Percentiles rank a stretch among this genome's conserved stretches.
These are phyloP conservation scores for Ophiostoma sp. DNA, from an alignment of 2,329 filamentous ascomycete species.

Conservation along the genomic window DNA sequence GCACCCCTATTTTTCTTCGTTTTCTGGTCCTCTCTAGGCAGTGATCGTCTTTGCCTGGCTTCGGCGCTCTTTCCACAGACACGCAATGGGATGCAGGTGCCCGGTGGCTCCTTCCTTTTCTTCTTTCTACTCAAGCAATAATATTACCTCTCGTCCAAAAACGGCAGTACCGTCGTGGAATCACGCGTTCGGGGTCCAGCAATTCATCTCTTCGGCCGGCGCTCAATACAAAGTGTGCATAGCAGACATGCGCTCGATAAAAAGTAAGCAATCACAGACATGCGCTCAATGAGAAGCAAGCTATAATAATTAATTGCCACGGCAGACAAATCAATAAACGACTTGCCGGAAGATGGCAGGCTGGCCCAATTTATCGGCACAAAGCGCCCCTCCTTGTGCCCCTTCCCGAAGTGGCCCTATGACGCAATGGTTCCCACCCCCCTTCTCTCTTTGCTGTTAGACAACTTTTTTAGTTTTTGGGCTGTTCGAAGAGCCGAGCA, in stretches of 20 bases:
- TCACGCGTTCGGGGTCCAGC: no score
- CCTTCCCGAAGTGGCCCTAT: constrained; percentile 16
- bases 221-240: no score
- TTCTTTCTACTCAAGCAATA: not conserved
- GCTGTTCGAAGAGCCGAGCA: constrained; percentile 6
- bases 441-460: not conserved
- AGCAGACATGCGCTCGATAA: no score
- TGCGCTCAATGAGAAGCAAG: no score
- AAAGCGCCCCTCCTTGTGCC: constrained; percentile 14
- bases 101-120: not conserved
- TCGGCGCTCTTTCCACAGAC: not conserved
- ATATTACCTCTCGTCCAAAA: not conserved
- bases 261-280: no score
- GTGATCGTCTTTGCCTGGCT: not conserved
- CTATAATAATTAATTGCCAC: no score
- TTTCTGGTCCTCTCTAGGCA: constrained; percentile 9
- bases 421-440: constrained; percentile 21
- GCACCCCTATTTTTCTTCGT: constrained; percentile 16
- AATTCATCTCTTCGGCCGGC: no score
- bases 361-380: constrained; percentile 15
- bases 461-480: not conserved
- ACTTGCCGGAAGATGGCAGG: constrained; percentile 17
- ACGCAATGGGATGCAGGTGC: not conserved
- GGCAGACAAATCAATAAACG: not conserved
- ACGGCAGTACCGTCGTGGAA: not conserved